Evolutionary conservation across 768 basidiomycete species (phyloP).

Genomic region (Mycena capillaripes): DNA sequence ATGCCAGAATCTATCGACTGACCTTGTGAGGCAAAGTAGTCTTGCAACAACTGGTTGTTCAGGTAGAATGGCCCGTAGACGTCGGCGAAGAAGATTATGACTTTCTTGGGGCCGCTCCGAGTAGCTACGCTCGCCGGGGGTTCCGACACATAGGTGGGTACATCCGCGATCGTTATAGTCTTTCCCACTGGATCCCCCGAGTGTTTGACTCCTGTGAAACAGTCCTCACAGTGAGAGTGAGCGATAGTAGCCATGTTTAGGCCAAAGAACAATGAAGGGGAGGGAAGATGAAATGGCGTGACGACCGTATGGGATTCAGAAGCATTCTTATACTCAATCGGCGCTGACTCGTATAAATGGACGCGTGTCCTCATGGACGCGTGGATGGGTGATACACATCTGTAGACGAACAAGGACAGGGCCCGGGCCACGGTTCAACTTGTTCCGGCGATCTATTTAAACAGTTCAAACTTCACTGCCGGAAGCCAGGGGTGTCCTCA

Average conservation of each 20-base stretch:
- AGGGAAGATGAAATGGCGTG: neutral
- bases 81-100: conserved; percentile 72
- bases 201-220: conserved; percentile 67
- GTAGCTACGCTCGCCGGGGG: conserved; percentile 42
- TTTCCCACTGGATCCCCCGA: conserved; percentile 62
- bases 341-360: no score
- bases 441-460: no score
- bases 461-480: no score
- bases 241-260: conserved; percentile 33
- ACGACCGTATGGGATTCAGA: no score
- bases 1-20: neutral
- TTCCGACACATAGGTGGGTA: conserved; percentile 69
- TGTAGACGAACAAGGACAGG: no score
- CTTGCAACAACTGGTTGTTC: conserved; percentile 73
- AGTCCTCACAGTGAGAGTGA: conserved; percentile 63
- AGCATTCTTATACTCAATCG: no score
- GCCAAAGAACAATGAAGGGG: neutral
- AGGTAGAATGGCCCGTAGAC: conserved; percentile 71
- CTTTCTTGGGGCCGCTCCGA: conserved; percentile 47
- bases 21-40: conserved; percentile 78
- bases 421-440: no score
- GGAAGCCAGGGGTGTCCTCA: no score
- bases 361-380: no score
- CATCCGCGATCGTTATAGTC: conserved; percentile 53
- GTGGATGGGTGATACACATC: no score